A percentile compares a stretch with the other conserved stretches of the same genome.
These are phyloP conservation scores for Salix exigua DNA, from an alignment of 345 rosid genomes.

Conservation along the genomic window DNA sequence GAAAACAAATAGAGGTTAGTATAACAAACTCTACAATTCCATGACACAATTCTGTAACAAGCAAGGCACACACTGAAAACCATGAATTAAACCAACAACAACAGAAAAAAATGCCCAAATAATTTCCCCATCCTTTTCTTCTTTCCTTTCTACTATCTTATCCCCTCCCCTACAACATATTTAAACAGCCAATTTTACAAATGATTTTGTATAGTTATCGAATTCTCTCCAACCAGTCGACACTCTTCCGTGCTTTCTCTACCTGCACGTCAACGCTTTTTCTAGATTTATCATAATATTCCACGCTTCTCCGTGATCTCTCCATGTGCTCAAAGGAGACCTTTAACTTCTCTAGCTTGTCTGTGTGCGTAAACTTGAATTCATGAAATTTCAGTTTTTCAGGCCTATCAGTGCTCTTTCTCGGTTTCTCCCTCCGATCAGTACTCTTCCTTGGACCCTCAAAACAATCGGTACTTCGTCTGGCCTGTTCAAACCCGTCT, in stretches of 20 bases:
- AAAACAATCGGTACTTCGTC: constrained; percentile 55
- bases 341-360: constrained; percentile 39
- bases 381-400: constrained; percentile 40
- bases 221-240: constrained; percentile 41
- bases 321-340: constrained; percentile 68
- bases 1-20: constrained; percentile 2
- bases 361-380: constrained; percentile 45
- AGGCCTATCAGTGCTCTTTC: constrained; percentile 56
- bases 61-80: constrained; percentile 12
- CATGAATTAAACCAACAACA: not conserved
- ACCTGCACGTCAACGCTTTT: constrained; percentile 65
- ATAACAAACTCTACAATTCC: constrained; percentile 4
- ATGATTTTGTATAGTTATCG: not conserved
- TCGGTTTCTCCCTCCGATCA: constrained; percentile 63
- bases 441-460: constrained; percentile 71
- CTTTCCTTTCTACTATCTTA: not conserved
- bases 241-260: constrained; percentile 78
- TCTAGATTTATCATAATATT: constrained; percentile 70
- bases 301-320: constrained; percentile 90
- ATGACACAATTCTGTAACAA: constrained; percentile 3
- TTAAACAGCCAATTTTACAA: constrained; percentile 16
- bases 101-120: not conserved
- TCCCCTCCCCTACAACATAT: constrained; percentile 4
- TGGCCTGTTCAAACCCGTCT: constrained; percentile 46
- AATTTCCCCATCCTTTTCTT: not conserved